Evolutionary conservation across 2,329 filamentous ascomycete species (phyloP).

Genomic region (Monilinia polystroma): DNA sequence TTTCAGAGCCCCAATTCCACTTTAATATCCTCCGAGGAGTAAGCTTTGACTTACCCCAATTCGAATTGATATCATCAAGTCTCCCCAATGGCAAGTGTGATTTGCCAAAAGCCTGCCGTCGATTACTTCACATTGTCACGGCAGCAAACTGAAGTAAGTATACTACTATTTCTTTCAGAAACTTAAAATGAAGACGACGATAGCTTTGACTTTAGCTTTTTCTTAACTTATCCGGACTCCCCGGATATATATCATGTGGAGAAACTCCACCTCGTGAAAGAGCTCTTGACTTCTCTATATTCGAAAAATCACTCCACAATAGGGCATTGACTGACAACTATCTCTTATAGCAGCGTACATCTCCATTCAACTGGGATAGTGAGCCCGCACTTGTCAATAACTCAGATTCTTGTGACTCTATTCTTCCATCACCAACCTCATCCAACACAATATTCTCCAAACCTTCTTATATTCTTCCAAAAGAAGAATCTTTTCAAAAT

Average conservation of each 20-base stretch:
- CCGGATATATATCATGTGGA: slow-evolving; percentile 1
- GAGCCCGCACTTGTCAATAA: slow-evolving; percentile 27
- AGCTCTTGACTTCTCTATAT: not conserved
- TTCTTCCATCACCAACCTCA: slow-evolving; percentile 34
- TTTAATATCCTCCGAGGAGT: slow-evolving; percentile 11
- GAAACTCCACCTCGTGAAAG: not conserved
- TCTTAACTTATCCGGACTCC: not conserved
- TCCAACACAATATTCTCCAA: slow-evolving; percentile 28
- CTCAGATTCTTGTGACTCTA: slow-evolving; percentile 36
- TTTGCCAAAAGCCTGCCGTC: slow-evolving; percentile 27
- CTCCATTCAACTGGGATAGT: slow-evolving; percentile 32
- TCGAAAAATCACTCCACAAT: not conserved
- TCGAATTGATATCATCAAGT: slow-evolving; percentile 2
- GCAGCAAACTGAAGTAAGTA: slow-evolving; percentile 31
- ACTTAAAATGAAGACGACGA: not conserved
- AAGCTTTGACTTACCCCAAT: slow-evolving; percentile 22
- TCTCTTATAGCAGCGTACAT: slow-evolving; percentile 22
- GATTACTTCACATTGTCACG: slow-evolving; percentile 30
- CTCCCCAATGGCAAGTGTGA: slow-evolving; percentile 27
- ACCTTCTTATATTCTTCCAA: slow-evolving; percentile 30
- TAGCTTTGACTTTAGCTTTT: not conserved
- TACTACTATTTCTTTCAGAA: not conserved
- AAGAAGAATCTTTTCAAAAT: slow-evolving; percentile 24
- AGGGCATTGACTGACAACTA: slow-evolving; percentile 1
- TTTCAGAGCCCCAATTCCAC: slow-evolving; percentile 8